A percentile compares a stretch with the other conserved stretches of the same genome.
Conservation (phyloP, 2,329 filamentous ascomycete genomes). For the Xylariaceae sp. region DNA sequence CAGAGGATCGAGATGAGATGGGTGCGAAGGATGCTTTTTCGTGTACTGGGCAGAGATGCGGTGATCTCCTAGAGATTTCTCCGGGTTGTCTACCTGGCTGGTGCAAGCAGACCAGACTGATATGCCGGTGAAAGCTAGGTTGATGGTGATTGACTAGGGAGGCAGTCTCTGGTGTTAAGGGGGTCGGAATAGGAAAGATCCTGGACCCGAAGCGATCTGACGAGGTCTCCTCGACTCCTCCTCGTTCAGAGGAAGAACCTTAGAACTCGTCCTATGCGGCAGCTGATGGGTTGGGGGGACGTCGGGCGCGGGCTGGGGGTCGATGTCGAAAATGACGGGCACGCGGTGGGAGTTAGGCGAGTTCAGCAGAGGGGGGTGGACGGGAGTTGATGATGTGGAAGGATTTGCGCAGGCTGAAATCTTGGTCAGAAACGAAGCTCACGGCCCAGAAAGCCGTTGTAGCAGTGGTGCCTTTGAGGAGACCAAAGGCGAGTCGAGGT, state of each 20-base stretch:
- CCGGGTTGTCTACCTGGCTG: conserved; percentile 8
- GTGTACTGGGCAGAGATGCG: background rate
- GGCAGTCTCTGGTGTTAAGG: conserved; percentile 64
- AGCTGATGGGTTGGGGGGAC: conserved; percentile 72
- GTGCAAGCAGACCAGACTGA: conserved; percentile 1
- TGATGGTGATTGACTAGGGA: conserved; percentile 8
- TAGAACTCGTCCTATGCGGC: conserved; percentile 99
- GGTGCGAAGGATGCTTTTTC: conserved; percentile 17
- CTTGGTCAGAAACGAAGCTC: conserved; percentile 61
- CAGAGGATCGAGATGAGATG: conserved; percentile 11
- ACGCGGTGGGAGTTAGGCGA: conserved; percentile 45
- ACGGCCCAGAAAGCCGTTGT: conserved; percentile 64
- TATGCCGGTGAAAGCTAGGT: conserved; percentile 16
- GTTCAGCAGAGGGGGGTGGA: conserved; percentile 53
- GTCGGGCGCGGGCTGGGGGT: conserved; percentile 45
- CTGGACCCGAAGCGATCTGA: conserved; percentile 85
- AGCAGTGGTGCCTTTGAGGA: conserved; percentile 56
- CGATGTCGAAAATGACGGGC: conserved; percentile 47
- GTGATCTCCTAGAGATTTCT: too few species aligned
- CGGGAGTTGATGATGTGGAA: conserved; percentile 64
- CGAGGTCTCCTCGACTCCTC: conserved; percentile 99
- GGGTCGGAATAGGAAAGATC: conserved; percentile 91
- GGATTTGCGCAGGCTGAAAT: conserved; percentile 63
- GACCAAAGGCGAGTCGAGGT: conserved; percentile 58
- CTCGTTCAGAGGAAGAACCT: conserved; percentile 99